A percentile compares a stretch with the other conserved stretches of the same genome.
phyloP scores from a whole-genome alignment of 2,329 filamentous ascomycete genomes.

The Cercospora sp. region DNA sequence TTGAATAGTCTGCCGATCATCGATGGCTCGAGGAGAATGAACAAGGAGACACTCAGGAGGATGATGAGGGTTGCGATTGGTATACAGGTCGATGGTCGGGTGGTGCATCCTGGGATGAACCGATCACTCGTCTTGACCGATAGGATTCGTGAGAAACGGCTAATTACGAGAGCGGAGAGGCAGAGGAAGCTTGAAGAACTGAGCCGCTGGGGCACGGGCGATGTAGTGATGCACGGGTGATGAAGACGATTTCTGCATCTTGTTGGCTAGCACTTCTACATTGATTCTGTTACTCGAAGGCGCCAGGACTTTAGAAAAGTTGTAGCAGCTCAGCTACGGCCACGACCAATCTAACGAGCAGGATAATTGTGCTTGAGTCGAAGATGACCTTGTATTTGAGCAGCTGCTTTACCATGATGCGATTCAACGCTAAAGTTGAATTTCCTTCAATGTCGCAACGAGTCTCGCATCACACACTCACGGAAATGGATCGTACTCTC shows the following conservation, averaged over 20 bases:
- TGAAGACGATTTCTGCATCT: neutral
- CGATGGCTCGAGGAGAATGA: neutral
- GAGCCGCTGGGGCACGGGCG: neutral
- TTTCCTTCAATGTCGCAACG: neutral
- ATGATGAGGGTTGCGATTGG: neutral
- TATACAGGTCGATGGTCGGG: neutral
- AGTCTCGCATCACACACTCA: neutral
- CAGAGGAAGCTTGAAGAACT: neutral
- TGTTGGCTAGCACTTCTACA: neutral
- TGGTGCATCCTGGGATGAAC: neutral
- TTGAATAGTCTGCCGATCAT: neutral
- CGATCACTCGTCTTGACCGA: neutral
- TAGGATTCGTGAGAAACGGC: neutral
- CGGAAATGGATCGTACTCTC: conserved; percentile 1
- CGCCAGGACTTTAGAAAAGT: neutral
- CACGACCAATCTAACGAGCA: neutral
- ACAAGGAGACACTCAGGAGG: neutral
- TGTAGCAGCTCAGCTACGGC: too few relatives aligned
- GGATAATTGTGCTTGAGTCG: neutral
- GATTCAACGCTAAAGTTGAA: neutral
- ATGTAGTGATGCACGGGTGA: neutral
- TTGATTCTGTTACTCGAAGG: neutral
- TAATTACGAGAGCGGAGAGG: neutral
- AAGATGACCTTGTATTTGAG: neutral
- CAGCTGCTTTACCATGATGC: neutral